Base-by-base conservation (phyloP, 2,329 filamentous ascomycete species). In the Penicillium aurantiogriseum region DNA sequence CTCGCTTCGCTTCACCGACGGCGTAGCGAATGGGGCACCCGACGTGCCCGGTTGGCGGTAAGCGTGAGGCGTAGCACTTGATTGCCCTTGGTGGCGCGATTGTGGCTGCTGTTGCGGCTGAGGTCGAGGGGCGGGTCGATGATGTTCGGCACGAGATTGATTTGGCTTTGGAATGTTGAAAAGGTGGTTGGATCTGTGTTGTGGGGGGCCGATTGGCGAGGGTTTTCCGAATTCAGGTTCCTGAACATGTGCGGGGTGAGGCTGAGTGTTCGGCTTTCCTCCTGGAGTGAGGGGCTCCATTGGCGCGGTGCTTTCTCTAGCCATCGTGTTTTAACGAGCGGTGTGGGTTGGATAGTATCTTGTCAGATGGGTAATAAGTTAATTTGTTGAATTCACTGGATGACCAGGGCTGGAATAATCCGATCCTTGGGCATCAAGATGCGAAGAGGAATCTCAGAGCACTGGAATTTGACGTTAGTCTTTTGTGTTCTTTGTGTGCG, bases 211-310 rank as follows among this genome's bases (percentile, higher is more conserved):
- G 56, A 87, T 71, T 17, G 83, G 82, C 60, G 83, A 85, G 2
- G 85, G 77, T 64, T 82, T 81, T 51, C 85, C 85, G 66, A 87
- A 87, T 64, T 85, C 79, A 39, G 81, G 77, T 33, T 77, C 72
- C 5, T 77, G 73, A 15, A 74, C 66, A 13, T 73, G 63, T 15
- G 73, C 66, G 31, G 72, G 65, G 38, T 67, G 68, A 19, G 69
- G 53, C 36, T 72, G 69, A 31, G 76, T 69, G 49, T 72, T 71
- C 15, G 69, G 68, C 59, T 73, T 74, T 19, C 71, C 69, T 48
- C 36, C 52, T 15, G 74, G 71, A 35, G 69, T 70, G 42, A 69
- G 65, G 8, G 71, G 69, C 49, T 71, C 68, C 47, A 70, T 69
- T 13, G 76, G 73, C 17, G 79, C 77, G 57, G 80, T 79, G 59